Evolutionary conservation across 78 protist genomes (phyloP).

Genomic region (Isochrysis galbana): DNA sequence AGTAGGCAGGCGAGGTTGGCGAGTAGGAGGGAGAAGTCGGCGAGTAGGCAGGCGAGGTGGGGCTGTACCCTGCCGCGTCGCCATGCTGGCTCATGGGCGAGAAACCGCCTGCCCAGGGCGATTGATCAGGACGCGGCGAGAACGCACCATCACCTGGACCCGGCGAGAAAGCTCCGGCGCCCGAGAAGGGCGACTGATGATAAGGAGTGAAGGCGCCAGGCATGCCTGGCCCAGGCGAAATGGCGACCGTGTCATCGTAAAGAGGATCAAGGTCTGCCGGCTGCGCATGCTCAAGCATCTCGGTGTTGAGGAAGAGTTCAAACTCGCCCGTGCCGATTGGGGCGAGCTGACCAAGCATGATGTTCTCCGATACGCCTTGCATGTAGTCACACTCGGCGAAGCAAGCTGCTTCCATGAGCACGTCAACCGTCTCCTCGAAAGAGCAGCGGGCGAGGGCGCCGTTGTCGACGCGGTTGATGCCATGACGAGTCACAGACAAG

Average conservation of each 20-base stretch:
- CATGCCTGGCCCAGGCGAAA: not conserved
- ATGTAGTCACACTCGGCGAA: constrained; percentile 81
- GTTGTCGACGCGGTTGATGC: constrained; percentile 90
- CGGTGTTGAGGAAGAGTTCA: constrained; percentile 81
- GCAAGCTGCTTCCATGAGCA: constrained; percentile 94
- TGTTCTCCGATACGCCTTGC: constrained; percentile 95
- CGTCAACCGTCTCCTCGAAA: constrained; percentile 99
- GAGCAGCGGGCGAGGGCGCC: constrained; percentile 89
- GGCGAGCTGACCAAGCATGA: constrained; percentile 94
- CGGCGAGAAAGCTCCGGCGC: constrained; percentile 3
- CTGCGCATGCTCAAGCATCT: constrained; percentile 63
- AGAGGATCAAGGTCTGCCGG: not conserved
- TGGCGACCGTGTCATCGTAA: not conserved
- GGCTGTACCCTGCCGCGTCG: constrained; percentile 59
- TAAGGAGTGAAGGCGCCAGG: not conserved
- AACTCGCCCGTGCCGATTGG: constrained; percentile 92
- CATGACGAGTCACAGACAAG: constrained; percentile 98
- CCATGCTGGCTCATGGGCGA: constrained; percentile 28
- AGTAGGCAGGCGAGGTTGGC: constrained; percentile 65
- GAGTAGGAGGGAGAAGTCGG: constrained; percentile 46
- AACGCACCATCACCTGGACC: not conserved
- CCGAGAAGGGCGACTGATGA: not conserved
- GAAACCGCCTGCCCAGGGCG: not conserved
- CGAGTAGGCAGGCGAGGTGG: constrained; percentile 18
- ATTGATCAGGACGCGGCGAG: not conserved